These are phyloP conservation scores for Komagataella pastoris DNA, from an alignment of 805 yeast species.

Conservation along the genomic window DNA sequence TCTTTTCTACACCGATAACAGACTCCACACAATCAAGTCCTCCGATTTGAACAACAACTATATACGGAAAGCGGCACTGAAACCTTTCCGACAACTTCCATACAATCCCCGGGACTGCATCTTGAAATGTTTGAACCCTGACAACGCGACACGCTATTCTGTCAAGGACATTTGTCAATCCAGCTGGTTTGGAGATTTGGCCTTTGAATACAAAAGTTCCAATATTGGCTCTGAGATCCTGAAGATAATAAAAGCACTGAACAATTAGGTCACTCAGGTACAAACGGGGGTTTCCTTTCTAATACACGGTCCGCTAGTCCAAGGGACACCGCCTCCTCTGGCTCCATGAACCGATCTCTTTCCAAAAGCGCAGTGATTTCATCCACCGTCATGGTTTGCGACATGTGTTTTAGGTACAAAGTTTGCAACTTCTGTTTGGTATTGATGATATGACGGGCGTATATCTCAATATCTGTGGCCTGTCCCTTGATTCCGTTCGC, in stretches of 20 bases:
- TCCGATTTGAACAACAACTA: slow-evolving; percentile 3
- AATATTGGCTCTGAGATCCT: not conserved
- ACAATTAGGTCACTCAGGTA: not conserved
- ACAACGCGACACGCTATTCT: slow-evolving; percentile 9
- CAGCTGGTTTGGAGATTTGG: slow-evolving; percentile 18
- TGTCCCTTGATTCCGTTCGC: slow-evolving; percentile 16
- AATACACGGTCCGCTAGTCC: slow-evolving; percentile 19
- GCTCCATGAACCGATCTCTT: slow-evolving; percentile 11
- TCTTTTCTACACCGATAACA: slow-evolving; percentile 1
- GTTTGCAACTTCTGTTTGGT: slow-evolving; percentile 14
- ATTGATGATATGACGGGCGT: slow-evolving; percentile 18
- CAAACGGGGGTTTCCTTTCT: slow-evolving; percentile 4
- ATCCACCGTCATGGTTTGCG: slow-evolving; percentile 5
- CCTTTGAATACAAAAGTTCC: slow-evolving; percentile 6
- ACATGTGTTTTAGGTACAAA: slow-evolving; percentile 15
- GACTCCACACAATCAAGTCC: not conserved
- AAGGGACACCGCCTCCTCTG: slow-evolving; percentile 16
- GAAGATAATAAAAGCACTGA: not conserved
- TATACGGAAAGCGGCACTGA: not conserved
- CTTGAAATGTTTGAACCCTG: slow-evolving; percentile 17
- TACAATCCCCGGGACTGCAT: slow-evolving; percentile 4
- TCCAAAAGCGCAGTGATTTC: slow-evolving; percentile 10
- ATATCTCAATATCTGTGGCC: slow-evolving; percentile 19
- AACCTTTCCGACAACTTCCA: slow-evolving; percentile 1
- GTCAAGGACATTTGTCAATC: slow-evolving; percentile 9